These are phyloP conservation scores for Inga leiocalycina DNA, from an alignment of 306 rosid genomes.

Conservation along the genomic window DNA sequence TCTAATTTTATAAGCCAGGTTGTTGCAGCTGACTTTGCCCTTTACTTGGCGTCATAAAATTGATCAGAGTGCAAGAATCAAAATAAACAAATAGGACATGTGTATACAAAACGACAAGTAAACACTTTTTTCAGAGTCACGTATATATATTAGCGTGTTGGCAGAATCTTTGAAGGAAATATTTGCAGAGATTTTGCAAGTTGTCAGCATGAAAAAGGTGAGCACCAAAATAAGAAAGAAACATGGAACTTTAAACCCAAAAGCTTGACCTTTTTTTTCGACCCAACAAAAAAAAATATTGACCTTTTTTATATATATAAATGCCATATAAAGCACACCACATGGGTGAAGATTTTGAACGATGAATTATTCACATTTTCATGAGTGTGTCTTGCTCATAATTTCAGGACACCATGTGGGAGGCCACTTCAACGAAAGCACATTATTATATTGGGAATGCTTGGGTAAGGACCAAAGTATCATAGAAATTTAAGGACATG, in stretches of 20 bases:
- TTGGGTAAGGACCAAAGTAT: neutral
- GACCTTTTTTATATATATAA: no score
- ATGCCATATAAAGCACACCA: no score
- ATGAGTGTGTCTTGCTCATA: neutral
- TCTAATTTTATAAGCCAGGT: neutral
- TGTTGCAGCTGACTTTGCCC: slow-evolving; percentile 20
- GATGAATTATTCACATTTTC: no score
- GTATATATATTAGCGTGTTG: neutral
- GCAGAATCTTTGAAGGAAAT: neutral
- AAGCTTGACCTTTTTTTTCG: no score
- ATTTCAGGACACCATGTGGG: neutral
- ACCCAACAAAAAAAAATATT: no score
- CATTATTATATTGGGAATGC: neutral
- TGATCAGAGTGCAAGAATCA: slow-evolving; percentile 26
- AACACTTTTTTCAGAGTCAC: slow-evolving; percentile 36
- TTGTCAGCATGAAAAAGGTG: slow-evolving; percentile 41
- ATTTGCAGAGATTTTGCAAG: slow-evolving; percentile 34
- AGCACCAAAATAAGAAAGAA: neutral
- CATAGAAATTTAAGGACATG: neutral
- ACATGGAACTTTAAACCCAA: no score
- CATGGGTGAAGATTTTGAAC: no score
- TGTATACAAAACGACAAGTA: slow-evolving; percentile 46
- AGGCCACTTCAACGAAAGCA: neutral
- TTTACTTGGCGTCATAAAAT: neutral
- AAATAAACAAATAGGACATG: neutral